Evolutionary conservation across 2,329 filamentous ascomycete species (phyloP), one percentile per base, ranked within the genome.

Genomic region (Stylonectria norvegica): DNA sequence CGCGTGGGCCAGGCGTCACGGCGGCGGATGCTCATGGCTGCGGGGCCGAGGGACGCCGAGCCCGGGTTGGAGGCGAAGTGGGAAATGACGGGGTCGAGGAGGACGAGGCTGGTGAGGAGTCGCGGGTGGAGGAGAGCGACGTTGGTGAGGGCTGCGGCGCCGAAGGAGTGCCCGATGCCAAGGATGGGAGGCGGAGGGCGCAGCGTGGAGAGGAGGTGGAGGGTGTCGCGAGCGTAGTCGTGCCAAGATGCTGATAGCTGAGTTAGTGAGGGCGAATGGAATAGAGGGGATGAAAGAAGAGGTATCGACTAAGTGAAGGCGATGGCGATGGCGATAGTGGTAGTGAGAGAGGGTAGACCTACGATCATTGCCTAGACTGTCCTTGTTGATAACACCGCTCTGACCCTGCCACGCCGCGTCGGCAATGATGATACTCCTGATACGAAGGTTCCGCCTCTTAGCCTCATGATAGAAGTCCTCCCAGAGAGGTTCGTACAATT

Each of bases 401-500:
- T 79, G 72, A 23, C 90, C 90, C 68, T 96, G 87, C 60, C 89
- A 83, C 20, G 87, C 82, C n/a, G 86, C 79, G 66, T 97, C 91
- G 47, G 88, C 83, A 54, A 95, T 93, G 86, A 87, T 95, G 53
- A 97, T 90, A 47, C 78, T 73, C 42, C 88, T 79, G 54, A 97
- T 87, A 2, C 75, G 73, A 53, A 94, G 78, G 14, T 80, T 81
- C 40, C 73, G 69, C 11, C 65, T 60, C 49, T 76, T 74, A 5
- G 82, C 69, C 14, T 72, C 68, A 14, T 72, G 65, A 52, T 86
- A 71, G 2, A 96, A 70, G 36, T 95, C 88, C 43, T 91, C 87
- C 86, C 89, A 96, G 0, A 96, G 70, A 0, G 91, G 86, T 57
- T 96, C 90, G 59, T 96, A 96, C 2, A 96, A 67, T 71, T 97